Conservation (phyloP, 1,139 yeast genomes). For the Suhomyces ambrosiae region DNA sequence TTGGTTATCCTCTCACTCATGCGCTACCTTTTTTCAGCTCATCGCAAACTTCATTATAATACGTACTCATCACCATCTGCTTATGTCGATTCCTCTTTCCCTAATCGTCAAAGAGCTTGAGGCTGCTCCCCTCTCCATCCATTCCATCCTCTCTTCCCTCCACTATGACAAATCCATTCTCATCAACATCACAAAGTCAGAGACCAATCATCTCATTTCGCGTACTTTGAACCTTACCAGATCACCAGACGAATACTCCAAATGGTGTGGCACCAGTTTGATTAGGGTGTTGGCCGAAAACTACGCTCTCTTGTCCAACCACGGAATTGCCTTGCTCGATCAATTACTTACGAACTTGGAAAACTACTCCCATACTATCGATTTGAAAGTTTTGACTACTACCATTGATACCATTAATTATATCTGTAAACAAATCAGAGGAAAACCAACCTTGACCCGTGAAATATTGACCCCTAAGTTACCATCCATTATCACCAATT, state of each 20-base stretch:
- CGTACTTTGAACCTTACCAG: conserved; percentile 56
- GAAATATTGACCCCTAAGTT: conserved; percentile 82
- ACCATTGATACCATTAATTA: conserved; percentile 51
- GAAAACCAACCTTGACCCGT: conserved; percentile 82
- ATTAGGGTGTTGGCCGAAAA: conserved; percentile 53
- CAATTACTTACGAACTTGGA: conserved; percentile 60
- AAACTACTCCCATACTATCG: conserved; percentile 45
- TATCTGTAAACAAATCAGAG: conserved; percentile 61
- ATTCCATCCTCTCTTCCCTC: conserved; percentile 37
- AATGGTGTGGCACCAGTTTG: conserved; percentile 68
- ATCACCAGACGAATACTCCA: conserved; percentile 49
- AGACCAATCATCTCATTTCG: conserved; percentile 57
- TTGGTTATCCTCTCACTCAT: no score
- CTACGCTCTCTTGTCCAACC: conserved; percentile 55
- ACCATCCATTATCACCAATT: conserved; percentile 58
- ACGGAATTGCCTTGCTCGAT: conserved; percentile 61
- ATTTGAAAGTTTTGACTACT: conserved; percentile 47
- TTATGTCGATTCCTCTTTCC: conserved; percentile 39
- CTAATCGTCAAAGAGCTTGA: conserved; percentile 40
- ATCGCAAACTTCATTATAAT: conserved; percentile 4
- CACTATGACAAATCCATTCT: conserved; percentile 35
- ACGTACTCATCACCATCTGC: no score
- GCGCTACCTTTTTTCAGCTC: conserved; percentile 4
- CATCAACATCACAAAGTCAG: conserved; percentile 49
- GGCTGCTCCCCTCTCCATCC: conserved; percentile 34